Evolutionary conservation across 2,329 filamentous ascomycete genomes (phyloP).

Genomic region (Diaporthe humulicola): DNA sequence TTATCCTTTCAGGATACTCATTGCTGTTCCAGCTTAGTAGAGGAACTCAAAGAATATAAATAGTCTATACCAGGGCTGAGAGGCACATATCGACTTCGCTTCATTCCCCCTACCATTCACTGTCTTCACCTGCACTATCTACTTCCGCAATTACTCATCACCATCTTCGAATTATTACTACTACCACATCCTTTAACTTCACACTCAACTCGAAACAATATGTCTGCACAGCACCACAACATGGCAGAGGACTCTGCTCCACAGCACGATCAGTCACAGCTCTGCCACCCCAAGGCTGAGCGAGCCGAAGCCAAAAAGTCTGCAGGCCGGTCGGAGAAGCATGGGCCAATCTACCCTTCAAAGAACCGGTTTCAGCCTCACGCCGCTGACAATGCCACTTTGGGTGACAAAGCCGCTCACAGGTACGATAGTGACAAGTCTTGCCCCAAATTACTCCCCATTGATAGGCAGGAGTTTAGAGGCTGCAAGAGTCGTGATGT

Average conservation of each 20-base stretch:
- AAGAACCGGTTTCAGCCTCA: neutral
- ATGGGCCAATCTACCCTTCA: neutral
- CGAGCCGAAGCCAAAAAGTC: neutral
- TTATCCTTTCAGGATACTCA: too few relatives aligned
- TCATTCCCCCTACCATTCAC: too few relatives aligned
- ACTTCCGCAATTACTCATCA: too few relatives aligned
- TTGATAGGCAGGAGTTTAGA: neutral
- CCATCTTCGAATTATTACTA: too few relatives aligned
- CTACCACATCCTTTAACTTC: neutral
- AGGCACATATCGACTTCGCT: too few relatives aligned
- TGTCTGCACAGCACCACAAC: neutral
- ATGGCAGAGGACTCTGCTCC: neutral
- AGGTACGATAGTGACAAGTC: neutral
- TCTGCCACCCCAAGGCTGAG: conserved; percentile 1
- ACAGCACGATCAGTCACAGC: neutral
- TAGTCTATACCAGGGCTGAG: too few relatives aligned
- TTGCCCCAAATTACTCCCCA: neutral
- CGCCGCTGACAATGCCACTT: neutral
- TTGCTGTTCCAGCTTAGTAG: too few relatives aligned
- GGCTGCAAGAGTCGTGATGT: conserved; percentile 12
- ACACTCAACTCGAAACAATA: neutral
- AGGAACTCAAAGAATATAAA: too few relatives aligned
- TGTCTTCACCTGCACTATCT: too few relatives aligned
- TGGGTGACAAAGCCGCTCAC: neutral
- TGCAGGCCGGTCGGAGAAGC: neutral